These are phyloP conservation scores for Rosa lucieae DNA, from an alignment of 306 rosid genomes.

Conservation along the genomic window DNA sequence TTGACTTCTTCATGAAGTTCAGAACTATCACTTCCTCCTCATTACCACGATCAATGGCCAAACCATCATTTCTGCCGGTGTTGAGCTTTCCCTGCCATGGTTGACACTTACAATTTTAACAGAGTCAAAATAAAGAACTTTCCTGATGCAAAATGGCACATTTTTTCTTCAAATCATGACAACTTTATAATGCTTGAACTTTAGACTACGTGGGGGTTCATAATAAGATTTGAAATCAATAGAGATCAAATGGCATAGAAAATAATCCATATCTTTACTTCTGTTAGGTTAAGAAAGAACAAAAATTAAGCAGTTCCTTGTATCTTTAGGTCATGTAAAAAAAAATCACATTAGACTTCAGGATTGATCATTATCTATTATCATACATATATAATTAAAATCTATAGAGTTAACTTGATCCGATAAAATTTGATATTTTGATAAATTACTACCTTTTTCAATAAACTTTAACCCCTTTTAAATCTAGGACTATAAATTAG, in stretches of 20 bases:
- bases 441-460: not conserved
- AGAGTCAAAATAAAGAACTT: not conserved
- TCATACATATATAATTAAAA: not conserved
- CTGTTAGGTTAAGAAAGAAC: not conserved
- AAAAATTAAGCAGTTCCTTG: not conserved
- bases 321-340: not conserved
- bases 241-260: not conserved
- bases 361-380: not conserved
- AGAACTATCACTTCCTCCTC: slow-evolving; percentile 44
- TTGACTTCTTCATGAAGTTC: slow-evolving; percentile 44
- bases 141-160: not conserved
- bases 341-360: not conserved
- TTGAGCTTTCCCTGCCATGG: slow-evolving; percentile 42
- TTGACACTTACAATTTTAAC: slow-evolving; percentile 16
- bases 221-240: not conserved
- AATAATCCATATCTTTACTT: not conserved
- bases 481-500: not conserved
- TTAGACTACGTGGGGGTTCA: not conserved
- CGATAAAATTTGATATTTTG: not conserved
- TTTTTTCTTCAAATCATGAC: not conserved
- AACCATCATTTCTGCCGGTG: slow-evolving; percentile 2
- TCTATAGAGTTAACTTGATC: not conserved
- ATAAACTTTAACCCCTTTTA: not conserved
- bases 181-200: not conserved
- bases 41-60: slow-evolving; percentile 25